These are phyloP conservation scores for Ploettnerulaceae sp. DNA, from an alignment of 2,329 filamentous ascomycete genomes.

Conservation along the genomic window DNA sequence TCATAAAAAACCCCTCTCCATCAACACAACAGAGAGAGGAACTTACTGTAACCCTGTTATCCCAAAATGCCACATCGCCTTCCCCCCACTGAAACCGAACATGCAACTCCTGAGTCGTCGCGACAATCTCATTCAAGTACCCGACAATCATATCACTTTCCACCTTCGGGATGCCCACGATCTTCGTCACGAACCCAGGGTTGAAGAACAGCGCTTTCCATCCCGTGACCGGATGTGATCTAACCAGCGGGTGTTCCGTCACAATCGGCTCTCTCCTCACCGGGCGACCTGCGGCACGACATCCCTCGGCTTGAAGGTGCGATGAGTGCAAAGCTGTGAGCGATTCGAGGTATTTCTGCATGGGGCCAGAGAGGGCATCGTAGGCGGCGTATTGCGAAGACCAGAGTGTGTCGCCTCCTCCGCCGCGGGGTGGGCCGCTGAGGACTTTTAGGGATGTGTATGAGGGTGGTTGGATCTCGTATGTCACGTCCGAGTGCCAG, in stretches of 20 bases:
- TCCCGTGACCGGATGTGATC: conserved; percentile 56
- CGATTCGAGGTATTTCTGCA: conserved; percentile 55
- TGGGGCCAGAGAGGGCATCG: conserved; percentile 48
- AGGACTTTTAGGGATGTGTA: conserved; percentile 53
- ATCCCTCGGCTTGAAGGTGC: conserved; percentile 32
- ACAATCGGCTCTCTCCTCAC: conserved; percentile 48
- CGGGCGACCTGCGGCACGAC: conserved; percentile 43
- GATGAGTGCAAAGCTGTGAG: conserved; percentile 52
- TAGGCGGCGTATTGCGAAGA: conserved; percentile 55
- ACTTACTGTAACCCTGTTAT: conserved; percentile 48
- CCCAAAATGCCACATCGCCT: conserved; percentile 64
- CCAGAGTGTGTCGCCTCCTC: conserved; percentile 54
- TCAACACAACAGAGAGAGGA: background rate
- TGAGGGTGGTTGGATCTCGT: conserved; percentile 52
- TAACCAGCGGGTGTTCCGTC: conserved; percentile 52
- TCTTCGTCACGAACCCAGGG: conserved; percentile 52
- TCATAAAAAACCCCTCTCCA: background rate
- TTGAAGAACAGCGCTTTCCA: conserved; percentile 59
- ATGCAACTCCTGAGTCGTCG: conserved; percentile 62
- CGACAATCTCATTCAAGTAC: conserved; percentile 49
- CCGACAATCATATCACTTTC: conserved; percentile 49
- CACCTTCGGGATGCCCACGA: conserved; percentile 52
- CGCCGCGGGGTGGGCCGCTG: conserved; percentile 48
- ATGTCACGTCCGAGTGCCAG: conserved; percentile 43
- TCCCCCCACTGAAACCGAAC: conserved; percentile 61